Percentiles rank a stretch among this genome's conserved stretches.
These are phyloP conservation scores for Microstroma glucosiphilum DNA, from an alignment of 1,284 basidiomycete genomes.

Conservation along the genomic window DNA sequence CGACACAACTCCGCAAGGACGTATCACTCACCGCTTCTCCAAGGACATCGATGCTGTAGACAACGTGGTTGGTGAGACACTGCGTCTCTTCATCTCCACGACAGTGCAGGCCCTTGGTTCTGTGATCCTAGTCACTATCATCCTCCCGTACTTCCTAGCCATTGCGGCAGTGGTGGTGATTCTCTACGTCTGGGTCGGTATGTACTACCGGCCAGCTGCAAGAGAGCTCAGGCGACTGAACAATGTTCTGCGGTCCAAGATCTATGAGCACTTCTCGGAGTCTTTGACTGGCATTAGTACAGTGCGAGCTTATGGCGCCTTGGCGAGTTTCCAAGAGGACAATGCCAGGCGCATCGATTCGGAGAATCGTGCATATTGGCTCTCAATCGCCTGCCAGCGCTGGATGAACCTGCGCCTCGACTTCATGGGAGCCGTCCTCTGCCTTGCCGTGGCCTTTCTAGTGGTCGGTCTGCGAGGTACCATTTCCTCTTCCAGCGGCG, in stretches of 20 bases:
- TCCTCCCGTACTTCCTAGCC: constrained; percentile 73
- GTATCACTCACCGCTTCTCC: constrained; percentile 29
- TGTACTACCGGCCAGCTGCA: constrained; percentile 22
- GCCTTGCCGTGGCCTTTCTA: constrained; percentile 64
- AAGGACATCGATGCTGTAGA: constrained; percentile 46
- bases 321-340: constrained; percentile 17
- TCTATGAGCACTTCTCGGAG: constrained; percentile 31
- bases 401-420: constrained; percentile 66
- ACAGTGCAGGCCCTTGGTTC: constrained; percentile 64
- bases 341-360: constrained; percentile 21
- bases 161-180: constrained; percentile 62
- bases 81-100: constrained; percentile 69
- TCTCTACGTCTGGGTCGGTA: constrained; percentile 48
- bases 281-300: constrained; percentile 23
- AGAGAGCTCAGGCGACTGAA: constrained; percentile 20
- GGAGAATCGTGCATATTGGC: constrained; percentile 29
- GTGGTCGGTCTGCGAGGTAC: constrained; percentile 67
- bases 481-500: constrained; percentile 72
- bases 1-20: constrained; percentile 29
- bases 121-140: constrained; percentile 67
- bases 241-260: constrained; percentile 21
- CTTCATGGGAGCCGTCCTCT: constrained; percentile 68
- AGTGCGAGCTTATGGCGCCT: constrained; percentile 21
- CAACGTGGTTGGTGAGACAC: constrained; percentile 58
- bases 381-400: constrained; percentile 23